Conservation (phyloP, 192 early-diverging fungal species). For the Podila clonocystis region DNA sequence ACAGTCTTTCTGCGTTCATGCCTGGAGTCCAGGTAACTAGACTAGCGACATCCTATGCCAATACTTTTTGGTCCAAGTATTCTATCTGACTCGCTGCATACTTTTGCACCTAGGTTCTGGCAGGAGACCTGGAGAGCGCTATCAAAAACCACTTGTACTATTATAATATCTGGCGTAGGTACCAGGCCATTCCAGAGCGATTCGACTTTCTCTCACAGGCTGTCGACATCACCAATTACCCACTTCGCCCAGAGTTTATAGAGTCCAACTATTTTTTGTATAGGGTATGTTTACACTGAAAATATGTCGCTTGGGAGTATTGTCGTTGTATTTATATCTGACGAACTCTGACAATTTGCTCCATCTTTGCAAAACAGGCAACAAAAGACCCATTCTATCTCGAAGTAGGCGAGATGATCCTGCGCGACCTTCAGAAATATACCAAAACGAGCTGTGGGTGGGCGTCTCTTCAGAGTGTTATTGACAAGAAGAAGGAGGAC, state of each 20-base stretch:
- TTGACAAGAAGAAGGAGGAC: slow-evolving; percentile 71
- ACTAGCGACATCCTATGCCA: too few species aligned
- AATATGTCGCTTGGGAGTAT: slow-evolving; percentile 7
- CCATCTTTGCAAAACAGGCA: slow-evolving; percentile 56
- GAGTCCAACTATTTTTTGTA: slow-evolving; percentile 96
- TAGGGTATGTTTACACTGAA: slow-evolving; percentile 34
- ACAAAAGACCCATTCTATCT: slow-evolving; percentile 93
- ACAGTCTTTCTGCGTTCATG: slow-evolving; percentile 91
- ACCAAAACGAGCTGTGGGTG: slow-evolving; percentile 85
- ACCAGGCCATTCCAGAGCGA: slow-evolving; percentile 86
- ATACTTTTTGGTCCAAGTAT: too few species aligned
- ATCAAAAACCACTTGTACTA: slow-evolving; percentile 84
- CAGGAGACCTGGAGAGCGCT: slow-evolving; percentile 88
- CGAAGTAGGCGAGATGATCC: slow-evolving; percentile 86
- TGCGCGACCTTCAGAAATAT: slow-evolving; percentile 79
- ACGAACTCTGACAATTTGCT: neutral
- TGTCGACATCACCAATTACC: slow-evolving; percentile 78
- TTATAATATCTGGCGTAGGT: slow-evolving; percentile 89
- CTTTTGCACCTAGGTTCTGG: slow-evolving; percentile 65
- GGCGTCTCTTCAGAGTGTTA: slow-evolving; percentile 75
- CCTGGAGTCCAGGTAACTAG: slow-evolving; percentile 85
- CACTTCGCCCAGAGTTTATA: slow-evolving; percentile 92
- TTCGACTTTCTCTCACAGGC: slow-evolving; percentile 79
- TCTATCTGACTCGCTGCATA: neutral
- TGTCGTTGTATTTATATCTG: neutral